Evolutionary conservation across 108 stramenopile species (phyloP), one percentile per base, ranked within the genome.

Genomic region (Pseudonitzschia pungens): DNA sequence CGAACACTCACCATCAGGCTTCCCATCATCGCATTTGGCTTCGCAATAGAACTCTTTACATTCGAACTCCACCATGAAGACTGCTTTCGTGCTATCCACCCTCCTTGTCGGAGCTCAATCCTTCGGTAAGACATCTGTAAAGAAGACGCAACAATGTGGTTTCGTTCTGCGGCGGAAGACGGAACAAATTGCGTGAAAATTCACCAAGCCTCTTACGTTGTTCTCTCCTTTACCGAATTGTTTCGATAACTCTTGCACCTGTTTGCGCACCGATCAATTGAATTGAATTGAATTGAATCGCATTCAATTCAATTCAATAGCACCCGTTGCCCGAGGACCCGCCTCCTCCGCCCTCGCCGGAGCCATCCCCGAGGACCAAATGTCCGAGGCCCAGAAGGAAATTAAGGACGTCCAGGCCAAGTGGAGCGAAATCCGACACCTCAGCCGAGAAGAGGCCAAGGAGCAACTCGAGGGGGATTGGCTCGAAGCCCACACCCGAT

Each of bases 401-500:
- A 84, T 82, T 4, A 31, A 22, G 31, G 77, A 77, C 32, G 84
- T 88, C 55, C 77, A 78, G 41, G 69, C 74, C 43, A 86, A 84
- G 71, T 93, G 88, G 90, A 66, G 45, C 55, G 89, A 88, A 62
- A 77, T 91, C 40, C 83, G 92, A 65, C 41, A 77, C 56, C 69
- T 86, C 67, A 56, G 77, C 28, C 65, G 70, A 5, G 92, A 88
- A 43, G 77, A 86, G 60, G 92, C 92, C 15, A 48, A 83, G 21
- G 75, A 81, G 16, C 72, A 75, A 50, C 81, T 93, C 12, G 68
- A 77, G 28, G 87, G 78, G 28, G 92, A 93, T 64, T 90, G 90
- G 79, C 73, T 91, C 15, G 90, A 87, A 44, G 83, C 92, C 33
- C 88, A 89, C 89, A 86, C 84, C 52, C 73, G 84, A 41, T 93